Evolutionary conservation across 75 land plant genomes (phyloP).

Genomic region (Adiantum capillusveneris): DNA sequence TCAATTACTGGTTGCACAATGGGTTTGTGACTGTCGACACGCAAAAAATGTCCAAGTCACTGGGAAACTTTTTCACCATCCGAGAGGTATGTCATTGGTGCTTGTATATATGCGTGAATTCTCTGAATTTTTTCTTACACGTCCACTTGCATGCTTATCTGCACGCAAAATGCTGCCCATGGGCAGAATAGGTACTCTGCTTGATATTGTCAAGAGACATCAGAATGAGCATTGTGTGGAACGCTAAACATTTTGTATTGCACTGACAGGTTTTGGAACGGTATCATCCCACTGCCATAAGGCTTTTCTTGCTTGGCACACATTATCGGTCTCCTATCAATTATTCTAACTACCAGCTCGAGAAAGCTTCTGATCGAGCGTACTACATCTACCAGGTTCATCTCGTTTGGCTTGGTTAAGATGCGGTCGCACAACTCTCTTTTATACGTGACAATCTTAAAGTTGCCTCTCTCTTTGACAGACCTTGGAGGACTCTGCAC

Average conservation of each 20-base stretch:
- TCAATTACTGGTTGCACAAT: constrained; percentile 93
- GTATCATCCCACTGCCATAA: constrained; percentile 88
- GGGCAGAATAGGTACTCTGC: too few species aligned
- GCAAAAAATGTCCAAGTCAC: constrained; percentile 96
- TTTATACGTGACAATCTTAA: not conserved
- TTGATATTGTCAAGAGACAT: too few species aligned
- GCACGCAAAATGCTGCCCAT: too few species aligned
- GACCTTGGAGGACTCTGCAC: constrained; percentile 41
- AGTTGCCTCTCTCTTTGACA: constrained; percentile 20
- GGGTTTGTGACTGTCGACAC: constrained; percentile 83
- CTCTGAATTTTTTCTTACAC: too few species aligned
- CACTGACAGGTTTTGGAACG: constrained; percentile 69
- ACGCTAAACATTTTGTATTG: too few species aligned
- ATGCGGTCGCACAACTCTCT: too few species aligned
- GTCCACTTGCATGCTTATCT: too few species aligned
- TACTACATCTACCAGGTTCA: constrained; percentile 75
- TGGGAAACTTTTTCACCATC: constrained; percentile 93
- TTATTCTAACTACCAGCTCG: constrained; percentile 61
- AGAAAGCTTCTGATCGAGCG: constrained; percentile 76
- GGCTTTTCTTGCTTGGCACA: constrained; percentile 74
- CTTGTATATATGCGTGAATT: too few species aligned
- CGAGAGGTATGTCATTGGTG: constrained; percentile 60
- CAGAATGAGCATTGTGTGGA: too few species aligned
- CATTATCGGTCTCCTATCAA: constrained; percentile 85
- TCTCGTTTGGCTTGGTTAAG: too few species aligned